Percentiles rank a stretch among this genome's conserved stretches.
Evolutionary conservation across 208 protist genomes (phyloP).

Genomic region (Trypanosoma lewisi): DNA sequence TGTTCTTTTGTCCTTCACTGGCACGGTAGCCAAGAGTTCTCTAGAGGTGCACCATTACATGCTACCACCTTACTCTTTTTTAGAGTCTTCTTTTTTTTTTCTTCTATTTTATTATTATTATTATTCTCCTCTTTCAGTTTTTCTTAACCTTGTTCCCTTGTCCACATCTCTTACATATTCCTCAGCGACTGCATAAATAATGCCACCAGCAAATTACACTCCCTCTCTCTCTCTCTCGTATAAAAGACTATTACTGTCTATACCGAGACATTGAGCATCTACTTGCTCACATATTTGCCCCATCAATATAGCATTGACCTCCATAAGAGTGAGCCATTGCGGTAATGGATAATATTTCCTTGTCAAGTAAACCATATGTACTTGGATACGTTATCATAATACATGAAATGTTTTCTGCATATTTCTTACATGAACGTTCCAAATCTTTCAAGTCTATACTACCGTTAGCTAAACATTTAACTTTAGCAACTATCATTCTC

Average conservation of each 20-base stretch:
- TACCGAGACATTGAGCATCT: constrained; percentile 28
- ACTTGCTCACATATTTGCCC: constrained; percentile 97
- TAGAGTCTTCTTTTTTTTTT: not conserved
- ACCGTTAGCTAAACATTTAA: constrained; percentile 91
- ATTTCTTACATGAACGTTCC: constrained; percentile 82
- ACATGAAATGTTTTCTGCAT: constrained; percentile 90
- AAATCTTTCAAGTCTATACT: constrained; percentile 94
- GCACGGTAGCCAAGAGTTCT: not conserved
- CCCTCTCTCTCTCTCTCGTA: not conserved
- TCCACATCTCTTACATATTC: not conserved
- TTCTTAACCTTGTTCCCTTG: not conserved
- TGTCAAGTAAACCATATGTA: constrained; percentile 98
- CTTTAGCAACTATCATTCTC: constrained; percentile 87
- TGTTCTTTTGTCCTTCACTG: not conserved
- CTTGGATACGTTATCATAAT: constrained; percentile 99
- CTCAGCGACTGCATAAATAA: not conserved
- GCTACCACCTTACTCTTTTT: not conserved
- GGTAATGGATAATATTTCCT: constrained; percentile 88
- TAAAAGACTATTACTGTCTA: constrained; percentile 17
- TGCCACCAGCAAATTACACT: not conserved
- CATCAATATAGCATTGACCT: constrained; percentile 97
- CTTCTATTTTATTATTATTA: not conserved
- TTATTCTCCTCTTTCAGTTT: not conserved
- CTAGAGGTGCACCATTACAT: not conserved
- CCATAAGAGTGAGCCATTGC: constrained; percentile 89